Evolutionary conservation across 2,329 filamentous ascomycete genomes (phyloP).

Genomic region (Stagonosporopsis tanaceti): DNA sequence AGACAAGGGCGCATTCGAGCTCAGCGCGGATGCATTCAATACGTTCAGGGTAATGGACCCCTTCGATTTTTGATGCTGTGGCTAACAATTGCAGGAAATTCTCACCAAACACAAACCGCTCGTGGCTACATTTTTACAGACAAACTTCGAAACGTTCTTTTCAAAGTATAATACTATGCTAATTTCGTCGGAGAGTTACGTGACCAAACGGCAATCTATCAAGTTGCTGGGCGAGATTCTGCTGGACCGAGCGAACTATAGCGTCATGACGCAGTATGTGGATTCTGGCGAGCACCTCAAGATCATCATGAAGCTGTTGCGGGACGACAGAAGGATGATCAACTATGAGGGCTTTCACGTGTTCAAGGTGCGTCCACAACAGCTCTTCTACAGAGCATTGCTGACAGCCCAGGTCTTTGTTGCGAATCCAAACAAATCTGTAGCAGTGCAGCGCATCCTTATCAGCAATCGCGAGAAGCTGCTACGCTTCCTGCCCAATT

Average conservation of each 20-base stretch:
- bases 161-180: slow-evolving; percentile 85
- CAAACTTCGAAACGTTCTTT: slow-evolving; percentile 95
- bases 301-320: slow-evolving; percentile 95
- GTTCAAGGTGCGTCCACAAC: slow-evolving; percentile 72
- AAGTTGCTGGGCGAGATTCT: slow-evolving; percentile 95
- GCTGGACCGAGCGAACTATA: slow-evolving; percentile 94
- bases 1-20: slow-evolving; percentile 94
- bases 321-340: slow-evolving; percentile 97
- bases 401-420: slow-evolving; percentile 77
- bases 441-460: slow-evolving; percentile 92
- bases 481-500: slow-evolving; percentile 85
- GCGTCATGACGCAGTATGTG: slow-evolving; percentile 97
- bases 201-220: slow-evolving; percentile 97
- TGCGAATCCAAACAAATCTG: slow-evolving; percentile 97
- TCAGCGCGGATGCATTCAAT: slow-evolving; percentile 96
- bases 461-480: slow-evolving; percentile 96
- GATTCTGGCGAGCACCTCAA: slow-evolving; percentile 95
- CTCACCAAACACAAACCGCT: slow-evolving; percentile 93
- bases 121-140: slow-evolving; percentile 84
- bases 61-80: too few species aligned
- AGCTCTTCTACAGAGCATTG: background rate
- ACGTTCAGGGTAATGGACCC: slow-evolving; percentile 78
- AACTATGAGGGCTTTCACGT: slow-evolving; percentile 99
- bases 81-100: slow-evolving; percentile 72
- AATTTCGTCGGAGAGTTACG: slow-evolving; percentile 92